These are phyloP conservation scores for Amanita rubescens DNA, from an alignment of 768 basidiomycete species.

Conservation along the genomic window DNA sequence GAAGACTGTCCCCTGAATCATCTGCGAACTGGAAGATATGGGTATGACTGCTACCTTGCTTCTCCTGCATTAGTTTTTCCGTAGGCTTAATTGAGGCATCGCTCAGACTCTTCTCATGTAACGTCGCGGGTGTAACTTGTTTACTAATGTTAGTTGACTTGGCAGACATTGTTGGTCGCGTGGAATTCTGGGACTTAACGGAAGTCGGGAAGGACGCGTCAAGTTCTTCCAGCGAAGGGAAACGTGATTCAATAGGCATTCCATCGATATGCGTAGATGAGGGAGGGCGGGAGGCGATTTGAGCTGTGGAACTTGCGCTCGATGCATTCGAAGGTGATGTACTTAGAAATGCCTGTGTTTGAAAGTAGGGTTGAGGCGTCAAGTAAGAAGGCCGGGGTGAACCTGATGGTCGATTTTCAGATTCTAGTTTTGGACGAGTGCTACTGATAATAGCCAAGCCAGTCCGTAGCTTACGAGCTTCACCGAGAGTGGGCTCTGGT, in stretches of 20 bases:
- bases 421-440: slow-evolving; percentile 19
- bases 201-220: slow-evolving; percentile 43
- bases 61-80: not conserved
- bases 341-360: slow-evolving; percentile 14
- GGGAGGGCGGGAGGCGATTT: slow-evolving; percentile 22
- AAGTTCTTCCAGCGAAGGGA: slow-evolving; percentile 83
- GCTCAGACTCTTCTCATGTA: not conserved
- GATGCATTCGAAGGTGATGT: slow-evolving; percentile 23
- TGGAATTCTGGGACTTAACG: not conserved
- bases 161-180: not conserved
- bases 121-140: not conserved
- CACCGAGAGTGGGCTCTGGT: slow-evolving; percentile 62
- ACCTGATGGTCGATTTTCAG: slow-evolving; percentile 17
- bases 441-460: slow-evolving; percentile 53
- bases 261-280: slow-evolving; percentile 25
- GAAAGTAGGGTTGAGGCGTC: slow-evolving; percentile 3
- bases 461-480: slow-evolving; percentile 65
- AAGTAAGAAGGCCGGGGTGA: slow-evolving; percentile 24
- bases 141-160: not conserved
- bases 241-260: slow-evolving; percentile 60
- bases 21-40: slow-evolving; percentile 4
- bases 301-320: slow-evolving; percentile 22
- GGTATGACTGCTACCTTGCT: slow-evolving; percentile 6
- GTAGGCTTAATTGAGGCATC: not conserved
- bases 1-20: slow-evolving; percentile 3